Conservation (phyloP, 495 filamentous ascomycete genomes). For the Mycothermus thermophilus region DNA sequence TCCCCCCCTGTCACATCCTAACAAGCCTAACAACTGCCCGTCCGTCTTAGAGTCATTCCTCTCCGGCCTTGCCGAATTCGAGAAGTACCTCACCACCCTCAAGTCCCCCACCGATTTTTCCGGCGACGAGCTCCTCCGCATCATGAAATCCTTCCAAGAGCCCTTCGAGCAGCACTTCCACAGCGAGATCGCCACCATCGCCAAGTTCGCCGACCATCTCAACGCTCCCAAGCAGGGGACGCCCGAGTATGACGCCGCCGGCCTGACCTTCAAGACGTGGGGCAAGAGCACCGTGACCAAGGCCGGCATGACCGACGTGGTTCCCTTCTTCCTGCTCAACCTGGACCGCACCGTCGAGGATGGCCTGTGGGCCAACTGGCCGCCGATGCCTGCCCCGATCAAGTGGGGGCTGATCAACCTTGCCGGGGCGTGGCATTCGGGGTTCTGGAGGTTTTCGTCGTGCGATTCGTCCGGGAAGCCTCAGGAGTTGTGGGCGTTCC, state of each 20-base stretch:
- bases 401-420: conserved; percentile 35
- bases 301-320: conserved; percentile 34
- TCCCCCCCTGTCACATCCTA: too few species aligned
- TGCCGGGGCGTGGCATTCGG: conserved; percentile 27
- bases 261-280: conserved; percentile 29
- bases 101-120: conserved; percentile 25
- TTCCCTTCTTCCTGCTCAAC: conserved; percentile 45
- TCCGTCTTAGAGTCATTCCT: conserved; percentile 33
- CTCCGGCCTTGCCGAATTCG: conserved; percentile 31
- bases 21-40: not conserved
- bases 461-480: conserved; percentile 29
- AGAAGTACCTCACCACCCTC: conserved; percentile 31
- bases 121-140: conserved; percentile 27
- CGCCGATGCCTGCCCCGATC: conserved; percentile 34
- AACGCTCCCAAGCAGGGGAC: conserved; percentile 31
- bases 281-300: conserved; percentile 38
- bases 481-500: conserved; percentile 28
- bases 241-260: conserved; percentile 15
- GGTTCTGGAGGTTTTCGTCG: conserved; percentile 42
- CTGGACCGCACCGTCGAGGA: conserved; percentile 41
- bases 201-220: conserved; percentile 30
- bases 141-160: conserved; percentile 35
- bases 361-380: conserved; percentile 38
- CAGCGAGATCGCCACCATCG: conserved; percentile 39
- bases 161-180: conserved; percentile 40